Evolutionary conservation across 371 early-diverging fungal species (phyloP).

Genomic region (Mucor circinelloides): DNA sequence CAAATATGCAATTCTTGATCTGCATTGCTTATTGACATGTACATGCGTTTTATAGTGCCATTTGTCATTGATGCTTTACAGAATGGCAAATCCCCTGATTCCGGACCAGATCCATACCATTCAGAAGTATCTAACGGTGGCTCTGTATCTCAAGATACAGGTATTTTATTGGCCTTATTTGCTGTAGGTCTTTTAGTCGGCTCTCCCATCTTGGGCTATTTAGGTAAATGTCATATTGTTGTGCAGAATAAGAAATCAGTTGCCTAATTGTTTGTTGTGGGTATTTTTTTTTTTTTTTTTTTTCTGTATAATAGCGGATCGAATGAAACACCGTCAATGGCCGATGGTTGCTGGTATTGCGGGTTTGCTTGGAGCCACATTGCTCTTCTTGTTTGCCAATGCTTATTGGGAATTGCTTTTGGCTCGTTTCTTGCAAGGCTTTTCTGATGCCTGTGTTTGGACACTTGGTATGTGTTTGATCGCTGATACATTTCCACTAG

Average conservation of each 20-base stretch:
- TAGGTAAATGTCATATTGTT: constrained; percentile 13
- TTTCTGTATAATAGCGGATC: constrained; percentile 17
- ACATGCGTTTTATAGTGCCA: constrained; percentile 48
- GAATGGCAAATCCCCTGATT: constrained; percentile 16
- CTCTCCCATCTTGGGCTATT: constrained; percentile 68
- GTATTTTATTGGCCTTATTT: constrained; percentile 67
- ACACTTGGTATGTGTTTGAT: constrained; percentile 53
- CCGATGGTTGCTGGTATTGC: constrained; percentile 62
- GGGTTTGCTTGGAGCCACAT: constrained; percentile 49
- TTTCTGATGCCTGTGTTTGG: constrained; percentile 59
- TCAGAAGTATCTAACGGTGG: constrained; percentile 23
- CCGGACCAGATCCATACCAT: constrained; percentile 9
- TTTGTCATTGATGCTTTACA: constrained; percentile 58
- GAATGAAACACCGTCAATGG: constrained; percentile 34
- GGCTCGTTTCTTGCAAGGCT: constrained; percentile 65
- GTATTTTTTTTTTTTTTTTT: not conserved
- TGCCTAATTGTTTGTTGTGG: constrained; percentile 1
- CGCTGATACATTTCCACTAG: constrained; percentile 53
- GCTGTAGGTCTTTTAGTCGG: constrained; percentile 68
- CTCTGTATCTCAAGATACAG: constrained; percentile 56
- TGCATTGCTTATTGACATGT: not conserved
- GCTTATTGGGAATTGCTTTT: constrained; percentile 54
- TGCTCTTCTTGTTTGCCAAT: constrained; percentile 56
- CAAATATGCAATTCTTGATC: not conserved
- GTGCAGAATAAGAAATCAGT: not conserved